Conservation (phyloP, 176 grass and related monocot species). For the Tillandsia fasciculata region DNA sequence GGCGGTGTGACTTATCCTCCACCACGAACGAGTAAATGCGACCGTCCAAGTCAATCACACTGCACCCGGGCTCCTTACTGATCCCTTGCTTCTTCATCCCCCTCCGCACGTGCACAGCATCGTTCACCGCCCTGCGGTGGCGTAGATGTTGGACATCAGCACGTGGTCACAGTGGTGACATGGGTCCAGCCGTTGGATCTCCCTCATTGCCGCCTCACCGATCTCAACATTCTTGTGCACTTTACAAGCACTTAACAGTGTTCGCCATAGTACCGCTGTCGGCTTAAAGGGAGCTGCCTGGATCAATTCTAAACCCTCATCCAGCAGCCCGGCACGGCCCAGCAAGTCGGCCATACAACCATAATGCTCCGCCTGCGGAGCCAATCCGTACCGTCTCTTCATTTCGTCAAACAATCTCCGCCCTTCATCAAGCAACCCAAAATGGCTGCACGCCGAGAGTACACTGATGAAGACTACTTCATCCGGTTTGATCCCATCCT, state of each 20-base stretch:
- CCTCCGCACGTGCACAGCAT: neutral
- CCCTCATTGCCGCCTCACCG: constrained; percentile 1
- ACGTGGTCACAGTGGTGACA: neutral
- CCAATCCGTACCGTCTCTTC: neutral
- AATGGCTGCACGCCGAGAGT: constrained; percentile 10
- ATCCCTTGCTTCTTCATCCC: too few species aligned
- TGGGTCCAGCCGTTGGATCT: neutral
- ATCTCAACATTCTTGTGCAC: constrained; percentile 3
- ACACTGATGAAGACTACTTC: constrained; percentile 6
- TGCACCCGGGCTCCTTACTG: too few species aligned
- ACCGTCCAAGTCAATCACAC: neutral
- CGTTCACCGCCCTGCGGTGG: constrained; percentile 8
- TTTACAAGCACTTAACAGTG: neutral
- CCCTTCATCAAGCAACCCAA: constrained; percentile 3
- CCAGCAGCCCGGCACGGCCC: too few species aligned
- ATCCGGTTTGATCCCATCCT: neutral
- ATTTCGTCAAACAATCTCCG: constrained; percentile 7
- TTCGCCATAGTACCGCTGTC: too few species aligned
- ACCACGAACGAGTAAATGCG: neutral
- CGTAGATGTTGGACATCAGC: constrained; percentile 6
- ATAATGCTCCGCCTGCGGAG: too few species aligned
- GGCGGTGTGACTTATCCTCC: neutral
- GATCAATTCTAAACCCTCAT: too few species aligned
- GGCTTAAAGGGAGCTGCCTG: too few species aligned
- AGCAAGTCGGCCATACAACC: too few species aligned